Base-by-base conservation (phyloP, 2,329 filamentous ascomycete species). In the Exophiala calicioides region DNA sequence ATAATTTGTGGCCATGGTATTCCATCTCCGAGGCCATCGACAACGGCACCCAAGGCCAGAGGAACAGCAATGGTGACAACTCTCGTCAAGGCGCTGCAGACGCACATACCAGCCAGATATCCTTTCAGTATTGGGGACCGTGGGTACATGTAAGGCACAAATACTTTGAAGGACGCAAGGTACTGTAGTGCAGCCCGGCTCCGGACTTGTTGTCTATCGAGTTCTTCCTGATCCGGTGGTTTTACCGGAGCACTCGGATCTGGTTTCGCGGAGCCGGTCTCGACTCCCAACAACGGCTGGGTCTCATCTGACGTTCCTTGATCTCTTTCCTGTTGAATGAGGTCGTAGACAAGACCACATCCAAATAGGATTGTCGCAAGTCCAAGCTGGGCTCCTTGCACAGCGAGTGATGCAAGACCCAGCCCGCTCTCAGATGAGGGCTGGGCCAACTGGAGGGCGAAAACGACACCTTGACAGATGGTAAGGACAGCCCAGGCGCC, bases 101-200 rank as follows among this genome's bases (percentile, higher is more conserved):
- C 32, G 0, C 78, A 77, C 33, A 93, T 83, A 3, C 86, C 72
- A 8, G 78, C 69, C 15, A 86, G 79, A 43, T 83, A 82, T 13
- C 86, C 64, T 62, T 93, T 87, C 13, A 93, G 76, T 10, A 69
- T 65, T 42, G 73, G 76, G 59, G 85, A 77, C 40, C 80, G 77
- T 1, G 90, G 89, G 81, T 86, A 90, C 15, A 95, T 73, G 60
- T 89, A 87, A 0, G 87, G 88, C 20, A 90, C 72, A 63, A 95
- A 85, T 26, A 91, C 56, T 71, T 75, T 73, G 67, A 90, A 94
- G 4, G 84, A 80, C 61, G 85, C 88, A 20, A 84, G 73, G 60
- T 93, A 93, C 32, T 80, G 79, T 56, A 87, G 77, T 86, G 35
- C 33, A 30, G 50, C 47, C 8, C 55, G 47, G 20, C 47, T 45